Conservation (phyloP, 805 yeast genomes). For the Pichia phayaonensis region DNA sequence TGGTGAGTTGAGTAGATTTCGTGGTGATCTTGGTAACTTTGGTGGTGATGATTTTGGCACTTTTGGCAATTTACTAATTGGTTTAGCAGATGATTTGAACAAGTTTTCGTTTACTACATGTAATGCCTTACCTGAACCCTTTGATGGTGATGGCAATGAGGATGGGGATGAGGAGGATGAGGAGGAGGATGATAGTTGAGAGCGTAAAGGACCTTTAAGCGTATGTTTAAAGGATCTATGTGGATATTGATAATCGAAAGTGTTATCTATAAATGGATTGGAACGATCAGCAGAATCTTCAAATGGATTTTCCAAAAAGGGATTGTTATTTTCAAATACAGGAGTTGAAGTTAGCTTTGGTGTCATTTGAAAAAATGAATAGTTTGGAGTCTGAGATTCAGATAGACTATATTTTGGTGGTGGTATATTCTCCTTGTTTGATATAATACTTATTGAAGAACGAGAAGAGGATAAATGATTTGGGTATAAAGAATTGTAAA, state of each 20-base stretch:
- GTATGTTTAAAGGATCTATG: not conserved
- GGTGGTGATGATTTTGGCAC: not conserved
- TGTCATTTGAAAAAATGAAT: not conserved
- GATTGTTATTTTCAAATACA: not conserved
- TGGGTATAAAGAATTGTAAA: not conserved
- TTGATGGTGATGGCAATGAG: too few species aligned
- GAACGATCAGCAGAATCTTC: not conserved
- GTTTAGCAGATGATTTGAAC: not conserved
- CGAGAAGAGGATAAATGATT: not conserved
- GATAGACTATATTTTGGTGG: not conserved
- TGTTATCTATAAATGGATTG: constrained; percentile 1
- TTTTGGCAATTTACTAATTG: not conserved
- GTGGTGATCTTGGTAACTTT: not conserved
- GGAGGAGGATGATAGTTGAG: not conserved
- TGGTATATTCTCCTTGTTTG: constrained; percentile 4
- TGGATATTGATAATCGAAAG: too few species aligned
- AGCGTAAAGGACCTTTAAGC: not conserved
- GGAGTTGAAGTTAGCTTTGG: not conserved
- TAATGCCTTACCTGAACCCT: not conserved
- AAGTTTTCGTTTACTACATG: too few species aligned
- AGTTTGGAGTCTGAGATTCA: constrained; percentile 4
- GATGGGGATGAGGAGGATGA: not conserved
- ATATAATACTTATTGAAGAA: not conserved
- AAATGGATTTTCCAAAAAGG: not conserved
- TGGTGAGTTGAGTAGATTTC: not conserved